Base-by-base conservation (phyloP, 2,329 filamentous ascomycete species). In the Fusarium sp. region DNA sequence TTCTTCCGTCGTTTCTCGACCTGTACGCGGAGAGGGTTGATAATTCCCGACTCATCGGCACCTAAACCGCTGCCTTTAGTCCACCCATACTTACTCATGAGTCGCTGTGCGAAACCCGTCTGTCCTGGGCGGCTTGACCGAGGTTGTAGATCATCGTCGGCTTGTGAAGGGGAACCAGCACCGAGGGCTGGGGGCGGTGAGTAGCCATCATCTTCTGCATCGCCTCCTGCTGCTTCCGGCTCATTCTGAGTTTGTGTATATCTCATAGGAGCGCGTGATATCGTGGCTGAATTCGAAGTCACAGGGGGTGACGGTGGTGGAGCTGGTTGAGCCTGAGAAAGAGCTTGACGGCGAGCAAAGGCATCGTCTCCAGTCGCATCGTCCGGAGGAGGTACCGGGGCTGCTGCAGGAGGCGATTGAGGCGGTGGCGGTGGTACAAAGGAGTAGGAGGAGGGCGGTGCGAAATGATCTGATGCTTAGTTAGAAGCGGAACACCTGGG, bases 61-160 rank as follows among this genome's bases (percentile, higher is more conserved):
- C 96, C 96, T 6, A 99, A 88, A 22, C 96, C 96, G 68, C 91
- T 88, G 25, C 96, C 96, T 76, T 95, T 91, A 38, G 90, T 91
- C 93, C 95, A 98, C 59, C 96, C 96, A 81, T 97, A 96, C 79
- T 98, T 98, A 66, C 89, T 88, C 89, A 99, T 94, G 59, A 98
- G 88, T 34, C 94, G 91, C 72, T 94, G 89, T 1, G 94, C 96
- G 79, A 97, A 97, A 54, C 91, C 92, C 70, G 90, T 88, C 79
- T 97, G 92, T 18, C 94, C 93, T 0, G 94, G 94, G 5, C 90
- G 89, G 60, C 84, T 88, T 44, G 90, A 91, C 40, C 88, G 88
- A 50, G 63, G 67, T 18, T 83, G 87, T 38, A 70, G 50, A 18
- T 83, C 79, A 15, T 78, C 76, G 38, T 45, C 47, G 24, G 53